phyloP scores from a whole-genome alignment of 2,329 filamentous ascomycete genomes.

The Sporothrix brunneoviolacea region DNA sequence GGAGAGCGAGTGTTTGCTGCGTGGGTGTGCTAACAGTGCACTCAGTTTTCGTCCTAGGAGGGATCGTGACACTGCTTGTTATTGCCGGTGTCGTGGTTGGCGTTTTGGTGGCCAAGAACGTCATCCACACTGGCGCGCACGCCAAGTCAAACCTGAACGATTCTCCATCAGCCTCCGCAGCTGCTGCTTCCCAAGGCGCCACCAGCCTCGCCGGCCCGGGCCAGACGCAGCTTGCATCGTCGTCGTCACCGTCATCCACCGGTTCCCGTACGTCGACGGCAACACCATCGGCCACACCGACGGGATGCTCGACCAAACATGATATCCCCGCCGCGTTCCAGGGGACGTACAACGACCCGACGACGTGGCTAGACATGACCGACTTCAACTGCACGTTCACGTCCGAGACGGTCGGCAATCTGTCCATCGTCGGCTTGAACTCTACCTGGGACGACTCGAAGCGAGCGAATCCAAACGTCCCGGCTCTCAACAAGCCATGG shows the following conservation, averaged over 20 bases:
- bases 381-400: conserved; percentile 97
- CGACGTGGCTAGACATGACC: conserved; percentile 79
- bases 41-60: not conserved
- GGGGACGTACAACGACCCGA: conserved; percentile 48
- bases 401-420: conserved; percentile 69
- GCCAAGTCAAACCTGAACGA: not conserved
- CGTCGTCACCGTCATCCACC: not conserved
- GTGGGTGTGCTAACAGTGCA: no score
- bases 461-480: conserved; percentile 71
- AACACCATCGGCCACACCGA: not conserved
- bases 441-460: conserved; percentile 79
- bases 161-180: not conserved
- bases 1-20: not conserved
- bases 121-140: not conserved
- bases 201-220: not conserved
- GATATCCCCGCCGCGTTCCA: not conserved
- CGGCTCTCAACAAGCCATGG: conserved; percentile 69
- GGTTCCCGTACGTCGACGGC: not conserved
- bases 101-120: conserved; percentile 5
- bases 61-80: not conserved
- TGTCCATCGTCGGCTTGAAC: conserved; percentile 87
- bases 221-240: not conserved
- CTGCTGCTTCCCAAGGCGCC: not conserved
- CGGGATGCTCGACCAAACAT: not conserved
- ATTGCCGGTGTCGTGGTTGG: conserved; percentile 6